Percentiles rank a stretch among this genome's conserved stretches.
Conservation (phyloP, 352 stramenopile genomes). For the Aphanomyces cochlioides region DNA sequence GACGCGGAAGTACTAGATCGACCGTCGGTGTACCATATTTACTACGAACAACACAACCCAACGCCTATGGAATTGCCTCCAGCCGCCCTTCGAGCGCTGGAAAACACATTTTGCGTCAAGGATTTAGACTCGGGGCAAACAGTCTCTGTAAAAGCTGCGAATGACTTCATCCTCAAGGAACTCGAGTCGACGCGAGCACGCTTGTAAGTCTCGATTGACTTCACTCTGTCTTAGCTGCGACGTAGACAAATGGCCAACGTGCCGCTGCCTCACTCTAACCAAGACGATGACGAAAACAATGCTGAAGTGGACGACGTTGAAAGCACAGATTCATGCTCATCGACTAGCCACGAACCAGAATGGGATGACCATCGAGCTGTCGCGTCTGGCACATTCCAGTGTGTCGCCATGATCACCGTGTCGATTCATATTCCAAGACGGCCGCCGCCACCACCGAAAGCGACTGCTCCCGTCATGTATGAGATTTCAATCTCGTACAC, state of each 20-base stretch:
- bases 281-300: conserved; percentile 2
- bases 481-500: conserved; percentile 8
- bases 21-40: conserved; percentile 77
- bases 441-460: background rate
- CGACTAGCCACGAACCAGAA: background rate
- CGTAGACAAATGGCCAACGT: background rate
- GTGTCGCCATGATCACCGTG: conserved; percentile 20
- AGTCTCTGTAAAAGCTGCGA: conserved; percentile 68
- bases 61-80: conserved; percentile 53
- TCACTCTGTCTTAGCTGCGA: background rate
- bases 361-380: background rate
- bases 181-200: conserved; percentile 41
- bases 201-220: background rate
- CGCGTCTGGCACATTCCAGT: background rate
- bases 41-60: conserved; percentile 85
- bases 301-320: background rate
- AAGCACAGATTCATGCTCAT: conserved; percentile 19
- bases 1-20: conserved; percentile 75
- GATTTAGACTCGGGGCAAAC: conserved; percentile 79
- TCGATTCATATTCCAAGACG: background rate
- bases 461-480: background rate
- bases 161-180: conserved; percentile 71
- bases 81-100: conserved; percentile 37
- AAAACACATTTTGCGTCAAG: conserved; percentile 71
- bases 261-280: background rate